Evolutionary conservation across 306 rosid species (phyloP), one percentile per base, ranked within the genome.

Genomic region (Castanea sativa): DNA sequence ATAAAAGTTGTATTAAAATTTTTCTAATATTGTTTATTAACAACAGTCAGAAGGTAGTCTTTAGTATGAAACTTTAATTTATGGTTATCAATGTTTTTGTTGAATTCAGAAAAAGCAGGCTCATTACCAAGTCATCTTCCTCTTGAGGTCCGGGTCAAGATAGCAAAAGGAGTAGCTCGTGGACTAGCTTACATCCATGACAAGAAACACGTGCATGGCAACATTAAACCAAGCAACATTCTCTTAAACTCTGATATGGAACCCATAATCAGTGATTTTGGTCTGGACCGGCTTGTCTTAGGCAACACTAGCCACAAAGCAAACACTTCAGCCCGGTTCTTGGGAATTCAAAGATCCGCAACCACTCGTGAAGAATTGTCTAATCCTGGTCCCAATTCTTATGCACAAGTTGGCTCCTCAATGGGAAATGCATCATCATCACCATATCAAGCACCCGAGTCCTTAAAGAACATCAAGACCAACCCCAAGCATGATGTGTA

Each of bases 121-220:
- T 78, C 82, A 5, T 92, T 95, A 0, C 91, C 97, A 5, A 55
- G 77, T 45, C 92, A 85, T 75, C 71, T 90, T 16, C 73, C 97
- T 4, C 78, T 93, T 5, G 91, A 90, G 57, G 18, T 55, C 65
- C 80, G 99, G 83, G 55, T 95, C 74, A 91, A 85, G 90, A 88
- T 95, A 76, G 94, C 91, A 13, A 90, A 87, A 82, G 99, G 98
- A 59, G 80, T 90, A 10, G 98, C 99, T 0, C 79, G 85, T 64
- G 98, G 94, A 12, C 84, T 95, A 18, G 89, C 85, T 5, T 93
- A 86, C 86, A 83, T 95, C 80, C 99, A 95, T 30, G 99, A 89
- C 63, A 95, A 90, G 92, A 92, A 93, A 57, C 91, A 91, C 43
- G 93, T 95, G 60, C 99, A 95, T 75, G 98, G 91, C 78, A 88